Evolutionary conservation across 2,329 filamentous ascomycete genomes (phyloP).

Genomic region (Apiospora malaysiana): DNA sequence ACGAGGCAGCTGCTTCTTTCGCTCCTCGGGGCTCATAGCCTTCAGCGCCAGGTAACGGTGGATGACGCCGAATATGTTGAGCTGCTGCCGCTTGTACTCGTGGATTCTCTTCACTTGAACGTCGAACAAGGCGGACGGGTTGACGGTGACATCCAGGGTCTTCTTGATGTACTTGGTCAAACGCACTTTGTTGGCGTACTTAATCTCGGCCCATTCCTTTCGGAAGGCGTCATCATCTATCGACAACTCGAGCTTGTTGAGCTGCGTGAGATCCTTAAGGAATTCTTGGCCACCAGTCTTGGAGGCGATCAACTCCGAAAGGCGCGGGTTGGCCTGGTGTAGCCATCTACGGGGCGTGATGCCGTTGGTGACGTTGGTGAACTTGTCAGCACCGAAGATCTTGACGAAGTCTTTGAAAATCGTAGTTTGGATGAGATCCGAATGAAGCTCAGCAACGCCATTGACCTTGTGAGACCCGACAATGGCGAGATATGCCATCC

Average conservation of each 20-base stretch:
- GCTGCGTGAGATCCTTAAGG: conserved; percentile 85
- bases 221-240: conserved; percentile 89
- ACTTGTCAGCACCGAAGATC: conserved; percentile 95
- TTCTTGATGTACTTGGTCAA: conserved; percentile 91
- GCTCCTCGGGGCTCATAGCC: conserved; percentile 79
- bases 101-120: conserved; percentile 99
- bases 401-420: conserved; percentile 99
- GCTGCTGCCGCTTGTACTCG: conserved; percentile 98
- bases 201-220: conserved; percentile 95
- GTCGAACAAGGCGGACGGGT: conserved; percentile 89
- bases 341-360: conserved; percentile 96
- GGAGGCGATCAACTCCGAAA: conserved; percentile 90
- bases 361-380: conserved; percentile 98
- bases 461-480: conserved; percentile 99
- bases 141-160: conserved; percentile 79
- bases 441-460: conserved; percentile 95
- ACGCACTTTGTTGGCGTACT: conserved; percentile 92
- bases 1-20: conserved; percentile 84
- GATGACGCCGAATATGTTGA: conserved; percentile 98
- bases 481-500: conserved; percentile 94
- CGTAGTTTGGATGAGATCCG: conserved; percentile 97
- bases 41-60: conserved; percentile 92
- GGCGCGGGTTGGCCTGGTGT: conserved; percentile 92
- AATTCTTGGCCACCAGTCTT: conserved; percentile 85
- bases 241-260: conserved; percentile 85